Evolutionary conservation across 352 stramenopile species (phyloP).

Genomic region (Pythium pectinolyticum): DNA sequence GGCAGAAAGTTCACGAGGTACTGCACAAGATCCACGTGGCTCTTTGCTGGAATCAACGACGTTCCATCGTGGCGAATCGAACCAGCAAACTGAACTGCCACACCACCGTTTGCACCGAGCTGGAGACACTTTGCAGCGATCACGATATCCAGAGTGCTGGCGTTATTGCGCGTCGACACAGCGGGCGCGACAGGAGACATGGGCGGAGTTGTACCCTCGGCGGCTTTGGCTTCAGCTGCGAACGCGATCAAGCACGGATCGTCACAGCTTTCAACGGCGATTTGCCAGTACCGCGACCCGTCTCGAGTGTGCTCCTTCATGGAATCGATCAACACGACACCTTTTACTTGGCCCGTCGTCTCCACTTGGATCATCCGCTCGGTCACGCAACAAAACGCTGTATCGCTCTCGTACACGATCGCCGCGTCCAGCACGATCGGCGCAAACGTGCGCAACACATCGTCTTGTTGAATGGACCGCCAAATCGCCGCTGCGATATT

Average conservation of each 20-base stretch:
- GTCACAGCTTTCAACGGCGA: slow-evolving; percentile 51
- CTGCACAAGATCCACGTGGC: slow-evolving; percentile 49
- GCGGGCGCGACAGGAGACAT: neutral
- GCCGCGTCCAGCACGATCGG: slow-evolving; percentile 53
- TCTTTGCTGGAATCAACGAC: slow-evolving; percentile 25
- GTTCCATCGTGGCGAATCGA: slow-evolving; percentile 38
- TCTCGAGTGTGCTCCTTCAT: slow-evolving; percentile 24
- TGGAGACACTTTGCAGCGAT: slow-evolving; percentile 9
- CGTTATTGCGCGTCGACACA: neutral
- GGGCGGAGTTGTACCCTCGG: slow-evolving; percentile 16
- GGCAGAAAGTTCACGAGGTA: slow-evolving; percentile 53
- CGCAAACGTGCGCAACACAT: slow-evolving; percentile 63
- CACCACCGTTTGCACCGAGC: slow-evolving; percentile 23
- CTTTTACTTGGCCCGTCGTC: slow-evolving; percentile 20
- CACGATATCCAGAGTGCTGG: slow-evolving; percentile 11
- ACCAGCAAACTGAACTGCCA: slow-evolving; percentile 42
- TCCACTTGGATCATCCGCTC: slow-evolving; percentile 45
- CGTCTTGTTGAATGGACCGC: slow-evolving; percentile 51
- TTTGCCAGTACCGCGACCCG: slow-evolving; percentile 32
- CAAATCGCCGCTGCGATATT: slow-evolving; percentile 50
- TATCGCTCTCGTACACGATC: slow-evolving; percentile 30
- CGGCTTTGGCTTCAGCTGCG: slow-evolving; percentile 27
- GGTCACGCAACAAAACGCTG: slow-evolving; percentile 25
- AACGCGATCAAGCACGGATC: slow-evolving; percentile 57
- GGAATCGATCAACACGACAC: slow-evolving; percentile 49